Conservation (phyloP, 805 yeast genomes). For the Pichia occidentalis region DNA sequence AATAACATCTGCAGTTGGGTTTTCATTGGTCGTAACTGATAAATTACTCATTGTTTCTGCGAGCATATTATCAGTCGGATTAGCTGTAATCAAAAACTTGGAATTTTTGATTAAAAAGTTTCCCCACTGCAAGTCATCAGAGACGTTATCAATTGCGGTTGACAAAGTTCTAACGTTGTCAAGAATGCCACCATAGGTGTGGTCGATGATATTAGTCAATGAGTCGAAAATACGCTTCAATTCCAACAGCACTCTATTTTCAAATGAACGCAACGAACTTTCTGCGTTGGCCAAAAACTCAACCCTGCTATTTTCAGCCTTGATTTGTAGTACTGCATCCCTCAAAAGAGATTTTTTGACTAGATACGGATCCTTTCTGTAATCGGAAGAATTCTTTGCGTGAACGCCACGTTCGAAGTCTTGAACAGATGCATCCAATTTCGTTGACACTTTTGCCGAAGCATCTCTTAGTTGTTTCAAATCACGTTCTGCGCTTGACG, state of each 20-base stretch:
- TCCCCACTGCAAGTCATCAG: conserved; percentile 40
- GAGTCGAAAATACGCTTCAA: conserved; percentile 34
- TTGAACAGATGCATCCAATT: conserved; percentile 20
- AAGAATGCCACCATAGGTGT: conserved; percentile 26
- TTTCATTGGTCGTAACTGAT: conserved; percentile 9
- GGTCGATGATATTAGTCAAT: conserved; percentile 25
- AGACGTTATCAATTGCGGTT: conserved; percentile 29
- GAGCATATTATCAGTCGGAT: not conserved
- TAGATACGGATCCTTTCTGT: conserved; percentile 41
- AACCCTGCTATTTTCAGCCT: conserved; percentile 39
- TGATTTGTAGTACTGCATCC: conserved; percentile 36
- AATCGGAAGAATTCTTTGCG: conserved; percentile 25
- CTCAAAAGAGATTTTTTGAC: conserved; percentile 32
- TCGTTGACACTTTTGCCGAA: conserved; percentile 27
- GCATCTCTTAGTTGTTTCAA: conserved; percentile 31
- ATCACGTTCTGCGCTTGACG: conserved; percentile 34
- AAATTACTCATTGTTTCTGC: conserved; percentile 15
- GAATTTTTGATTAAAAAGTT: conserved; percentile 31
- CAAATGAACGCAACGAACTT: conserved; percentile 34
- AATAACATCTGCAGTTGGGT: conserved; percentile 11
- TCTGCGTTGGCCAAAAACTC: conserved; percentile 40
- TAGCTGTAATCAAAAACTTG: conserved; percentile 27
- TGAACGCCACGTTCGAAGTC: conserved; percentile 16
- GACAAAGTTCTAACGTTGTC: conserved; percentile 28
- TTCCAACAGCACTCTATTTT: conserved; percentile 36